Conservation (phyloP, 305 asterid species). For the Fraxinus albicans region DNA sequence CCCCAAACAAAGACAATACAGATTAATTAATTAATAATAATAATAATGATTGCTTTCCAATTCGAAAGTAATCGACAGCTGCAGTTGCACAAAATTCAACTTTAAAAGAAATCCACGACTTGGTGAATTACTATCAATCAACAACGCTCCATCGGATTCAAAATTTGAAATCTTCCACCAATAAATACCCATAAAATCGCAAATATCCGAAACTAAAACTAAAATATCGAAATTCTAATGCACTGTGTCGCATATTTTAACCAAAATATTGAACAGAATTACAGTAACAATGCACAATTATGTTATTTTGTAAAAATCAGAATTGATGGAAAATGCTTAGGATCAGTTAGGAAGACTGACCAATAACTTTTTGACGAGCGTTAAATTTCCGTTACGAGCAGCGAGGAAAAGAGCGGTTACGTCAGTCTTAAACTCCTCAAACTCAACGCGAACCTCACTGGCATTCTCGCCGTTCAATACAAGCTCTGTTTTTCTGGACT, state of each 20-base stretch:
- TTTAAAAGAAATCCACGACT: slow-evolving; percentile 4
- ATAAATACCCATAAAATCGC: background rate
- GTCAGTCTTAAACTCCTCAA: slow-evolving; percentile 76
- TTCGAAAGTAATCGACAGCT: slow-evolving; percentile 9
- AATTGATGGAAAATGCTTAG: background rate
- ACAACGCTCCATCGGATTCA: background rate
- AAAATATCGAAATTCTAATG: background rate
- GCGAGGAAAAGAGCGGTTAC: slow-evolving; percentile 72
- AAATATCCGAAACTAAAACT: background rate
- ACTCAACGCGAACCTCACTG: slow-evolving; percentile 50
- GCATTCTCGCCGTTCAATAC: slow-evolving; percentile 61
- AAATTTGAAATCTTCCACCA: slow-evolving; percentile 1
- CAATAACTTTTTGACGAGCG: slow-evolving; percentile 56
- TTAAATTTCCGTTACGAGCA: slow-evolving; percentile 58
- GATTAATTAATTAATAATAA: slow-evolving; percentile 17
- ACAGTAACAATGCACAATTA: background rate
- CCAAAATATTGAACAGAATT: background rate
- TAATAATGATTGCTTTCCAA: slow-evolving; percentile 27
- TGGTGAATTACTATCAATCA: slow-evolving; percentile 1
- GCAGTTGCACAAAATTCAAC: slow-evolving; percentile 16
- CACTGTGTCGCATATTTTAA: background rate
- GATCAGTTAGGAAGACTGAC: slow-evolving; percentile 24
- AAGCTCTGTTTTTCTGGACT: slow-evolving; percentile 55
- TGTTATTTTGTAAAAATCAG: background rate
- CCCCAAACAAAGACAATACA: slow-evolving; percentile 22